Conservation (phyloP, 139 green algal genomes). For the Micractinium conductrix region DNA sequence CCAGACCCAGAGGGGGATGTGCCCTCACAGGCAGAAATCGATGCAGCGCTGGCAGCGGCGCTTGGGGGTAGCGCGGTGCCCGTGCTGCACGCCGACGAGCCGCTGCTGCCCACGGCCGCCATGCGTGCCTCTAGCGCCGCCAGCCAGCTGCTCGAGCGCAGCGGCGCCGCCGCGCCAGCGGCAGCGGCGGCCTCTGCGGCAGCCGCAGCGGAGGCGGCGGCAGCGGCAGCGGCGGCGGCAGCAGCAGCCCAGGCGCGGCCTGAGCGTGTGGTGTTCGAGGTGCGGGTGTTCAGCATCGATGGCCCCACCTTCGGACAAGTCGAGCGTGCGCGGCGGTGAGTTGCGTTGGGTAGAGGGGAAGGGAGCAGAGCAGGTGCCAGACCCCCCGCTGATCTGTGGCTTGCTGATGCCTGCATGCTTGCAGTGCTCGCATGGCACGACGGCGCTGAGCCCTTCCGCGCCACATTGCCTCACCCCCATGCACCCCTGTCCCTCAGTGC, state of each 20-base stretch:
- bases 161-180: not conserved
- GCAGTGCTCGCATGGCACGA: not conserved
- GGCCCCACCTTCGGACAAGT: conserved; percentile 58
- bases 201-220: not conserved
- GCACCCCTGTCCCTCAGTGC: not conserved
- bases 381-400: not conserved
- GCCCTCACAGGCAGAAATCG: conserved; percentile 16
- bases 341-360: not conserved
- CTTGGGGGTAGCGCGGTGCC: conserved; percentile 1
- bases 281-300: conserved; percentile 71
- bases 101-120: not conserved
- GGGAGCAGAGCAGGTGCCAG: not conserved
- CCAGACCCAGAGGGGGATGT: not conserved
- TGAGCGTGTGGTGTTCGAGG: conserved; percentile 71
- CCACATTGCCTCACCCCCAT: not conserved
- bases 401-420: not conserved
- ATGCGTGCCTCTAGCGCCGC: not conserved
- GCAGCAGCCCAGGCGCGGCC: conserved; percentile 25
- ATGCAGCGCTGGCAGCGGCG: conserved; percentile 9
- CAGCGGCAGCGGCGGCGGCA: not conserved
- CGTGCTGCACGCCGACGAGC: not conserved
- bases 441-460: not conserved
- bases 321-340: conserved; percentile 54
- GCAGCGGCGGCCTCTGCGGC: not conserved
- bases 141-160: not conserved